Conservation (phyloP, 495 filamentous ascomycete genomes). For the Talaromyces adpressus region DNA sequence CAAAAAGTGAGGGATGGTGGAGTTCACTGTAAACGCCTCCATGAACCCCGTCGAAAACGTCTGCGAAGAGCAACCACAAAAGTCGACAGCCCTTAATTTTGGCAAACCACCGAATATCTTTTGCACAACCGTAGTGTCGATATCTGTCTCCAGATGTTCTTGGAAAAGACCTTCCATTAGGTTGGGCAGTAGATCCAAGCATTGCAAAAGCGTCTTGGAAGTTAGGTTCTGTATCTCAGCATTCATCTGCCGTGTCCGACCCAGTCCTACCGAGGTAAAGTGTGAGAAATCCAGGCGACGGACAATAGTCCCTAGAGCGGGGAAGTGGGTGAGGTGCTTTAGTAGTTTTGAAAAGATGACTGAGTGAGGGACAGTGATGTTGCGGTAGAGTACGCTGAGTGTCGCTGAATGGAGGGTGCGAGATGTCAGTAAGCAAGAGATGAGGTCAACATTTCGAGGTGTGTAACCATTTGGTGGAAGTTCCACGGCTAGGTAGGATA, state of each 20-base stretch:
- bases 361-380: slow-evolving; percentile 84
- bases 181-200: slow-evolving; percentile 67
- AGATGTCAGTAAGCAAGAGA: slow-evolving; percentile 71
- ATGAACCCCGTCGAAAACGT: slow-evolving; percentile 59
- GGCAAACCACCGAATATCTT: slow-evolving; percentile 65
- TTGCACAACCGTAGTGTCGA: slow-evolving; percentile 58
- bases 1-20: slow-evolving; percentile 39
- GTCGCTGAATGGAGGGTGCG: slow-evolving; percentile 70
- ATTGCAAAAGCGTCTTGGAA: slow-evolving; percentile 64
- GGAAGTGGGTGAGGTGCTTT: slow-evolving; percentile 58
- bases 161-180: slow-evolving; percentile 76
- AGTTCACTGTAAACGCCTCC: slow-evolving; percentile 34
- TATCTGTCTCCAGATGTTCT: slow-evolving; percentile 77
- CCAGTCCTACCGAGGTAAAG: slow-evolving; percentile 77
- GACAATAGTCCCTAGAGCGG: slow-evolving; percentile 69
- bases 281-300: slow-evolving; percentile 81
- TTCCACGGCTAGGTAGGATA: slow-evolving; percentile 67
- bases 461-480: slow-evolving; percentile 71
- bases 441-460: slow-evolving; percentile 74
- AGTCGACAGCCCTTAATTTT: slow-evolving; percentile 65
- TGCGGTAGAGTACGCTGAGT: slow-evolving; percentile 68
- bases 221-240: slow-evolving; percentile 76
- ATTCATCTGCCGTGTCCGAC: slow-evolving; percentile 74
- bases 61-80: slow-evolving; percentile 70
- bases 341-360: slow-evolving; percentile 82